These are phyloP conservation scores for Cytospora chrysosperma DNA, from an alignment of 2,329 filamentous ascomycete genomes.

Conservation along the genomic window DNA sequence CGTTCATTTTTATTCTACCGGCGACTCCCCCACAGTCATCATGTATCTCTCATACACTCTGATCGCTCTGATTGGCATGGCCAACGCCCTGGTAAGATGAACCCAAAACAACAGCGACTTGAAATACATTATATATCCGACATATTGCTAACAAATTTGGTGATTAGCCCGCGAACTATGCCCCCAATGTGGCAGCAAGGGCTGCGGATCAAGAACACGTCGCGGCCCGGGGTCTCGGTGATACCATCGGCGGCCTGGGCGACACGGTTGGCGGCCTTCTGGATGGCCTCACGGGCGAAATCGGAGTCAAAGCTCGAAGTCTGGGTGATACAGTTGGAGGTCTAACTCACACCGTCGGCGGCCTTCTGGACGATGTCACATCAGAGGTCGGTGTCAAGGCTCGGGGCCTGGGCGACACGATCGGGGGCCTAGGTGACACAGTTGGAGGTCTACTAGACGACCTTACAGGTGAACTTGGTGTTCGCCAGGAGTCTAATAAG, in stretches of 20 bases:
- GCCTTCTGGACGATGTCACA: neutral
- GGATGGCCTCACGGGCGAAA: neutral
- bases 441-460: neutral
- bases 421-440: neutral
- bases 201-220: neutral
- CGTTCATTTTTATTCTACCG: neutral
- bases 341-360: neutral
- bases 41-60: constrained; percentile 22
- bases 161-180: neutral
- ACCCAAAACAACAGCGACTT: neutral
- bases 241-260: too few species aligned
- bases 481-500: neutral
- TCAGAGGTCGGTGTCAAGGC: neutral
- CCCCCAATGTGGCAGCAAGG: neutral
- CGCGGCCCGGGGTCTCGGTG: neutral
- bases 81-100: constrained; percentile 13
- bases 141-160: neutral
- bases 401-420: too few species aligned
- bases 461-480: neutral
- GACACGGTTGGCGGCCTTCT: neutral
- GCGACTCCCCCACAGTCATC: constrained; percentile 3
- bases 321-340: neutral
- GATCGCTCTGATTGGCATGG: constrained; percentile 12
- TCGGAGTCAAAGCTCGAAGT: neutral
- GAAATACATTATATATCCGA: neutral